phyloP scores from a whole-genome alignment of 805 yeast genomes.

The Candida stauntonica region DNA sequence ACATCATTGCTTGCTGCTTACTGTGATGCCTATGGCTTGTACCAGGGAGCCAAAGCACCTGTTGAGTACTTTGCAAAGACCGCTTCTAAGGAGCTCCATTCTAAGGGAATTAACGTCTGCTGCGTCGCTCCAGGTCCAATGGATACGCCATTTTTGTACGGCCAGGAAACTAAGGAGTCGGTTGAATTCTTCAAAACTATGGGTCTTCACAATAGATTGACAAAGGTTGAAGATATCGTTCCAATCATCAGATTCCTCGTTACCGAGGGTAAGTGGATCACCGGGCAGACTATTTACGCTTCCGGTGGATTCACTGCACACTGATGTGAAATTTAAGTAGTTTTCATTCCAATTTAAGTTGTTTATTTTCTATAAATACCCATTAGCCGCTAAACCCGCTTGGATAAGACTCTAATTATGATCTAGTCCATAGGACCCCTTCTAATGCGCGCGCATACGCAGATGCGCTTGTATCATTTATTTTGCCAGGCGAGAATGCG shows the following conservation, averaged over 20 bases:
- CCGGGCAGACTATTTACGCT: constrained; percentile 64
- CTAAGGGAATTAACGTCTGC: constrained; percentile 45
- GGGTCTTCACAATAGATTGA: constrained; percentile 45
- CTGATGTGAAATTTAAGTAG: constrained; percentile 17
- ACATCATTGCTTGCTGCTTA: constrained; percentile 67
- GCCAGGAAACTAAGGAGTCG: constrained; percentile 50
- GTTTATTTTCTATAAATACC: too few relatives aligned
- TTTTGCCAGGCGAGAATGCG: too few relatives aligned
- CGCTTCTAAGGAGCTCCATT: constrained; percentile 49
- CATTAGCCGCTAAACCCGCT: too few relatives aligned
- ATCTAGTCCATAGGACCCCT: too few relatives aligned
- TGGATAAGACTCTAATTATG: too few relatives aligned
- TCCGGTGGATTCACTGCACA: constrained; percentile 66
- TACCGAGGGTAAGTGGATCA: constrained; percentile 65
- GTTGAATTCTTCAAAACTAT: constrained; percentile 53
- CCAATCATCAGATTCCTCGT: constrained; percentile 58
- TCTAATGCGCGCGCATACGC: too few relatives aligned
- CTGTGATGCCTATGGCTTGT: constrained; percentile 46
- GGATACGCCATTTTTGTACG: constrained; percentile 63
- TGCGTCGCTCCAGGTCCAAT: constrained; percentile 64
- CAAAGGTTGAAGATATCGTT: constrained; percentile 56
- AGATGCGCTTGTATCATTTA: too few relatives aligned
- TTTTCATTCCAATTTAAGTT: too few relatives aligned
- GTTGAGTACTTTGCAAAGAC: constrained; percentile 51
- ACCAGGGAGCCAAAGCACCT: constrained; percentile 55